Evolutionary conservation across 352 stramenopile genomes (phyloP).

Genomic region (Achlya hypogyna): DNA sequence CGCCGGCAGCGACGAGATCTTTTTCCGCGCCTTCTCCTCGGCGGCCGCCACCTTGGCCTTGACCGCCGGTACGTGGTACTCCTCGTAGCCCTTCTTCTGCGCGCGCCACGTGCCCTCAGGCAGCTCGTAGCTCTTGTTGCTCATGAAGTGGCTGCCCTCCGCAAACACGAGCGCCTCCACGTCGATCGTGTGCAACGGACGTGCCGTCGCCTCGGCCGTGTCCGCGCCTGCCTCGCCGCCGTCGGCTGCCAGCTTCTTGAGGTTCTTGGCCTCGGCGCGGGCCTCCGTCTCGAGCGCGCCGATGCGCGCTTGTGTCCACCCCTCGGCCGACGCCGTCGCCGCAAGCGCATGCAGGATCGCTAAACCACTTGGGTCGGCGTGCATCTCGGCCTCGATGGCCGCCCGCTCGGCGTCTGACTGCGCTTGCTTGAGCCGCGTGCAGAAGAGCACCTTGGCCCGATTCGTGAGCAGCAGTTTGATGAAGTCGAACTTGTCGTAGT

Average conservation of each 20-base stretch:
- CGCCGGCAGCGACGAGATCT: conserved; percentile 88
- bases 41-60: conserved; percentile 56
- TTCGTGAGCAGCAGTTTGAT: conserved; percentile 98
- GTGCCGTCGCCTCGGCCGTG: not conserved
- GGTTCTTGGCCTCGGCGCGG: conserved; percentile 66
- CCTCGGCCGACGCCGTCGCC: conserved; percentile 83
- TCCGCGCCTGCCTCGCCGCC: conserved; percentile 10
- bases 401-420: conserved; percentile 87
- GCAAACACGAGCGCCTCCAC: conserved; percentile 92
- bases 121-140: conserved; percentile 95
- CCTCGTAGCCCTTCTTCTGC: conserved; percentile 98
- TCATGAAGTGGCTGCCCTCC: conserved; percentile 96
- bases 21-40: conserved; percentile 71
- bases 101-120: conserved; percentile 95
- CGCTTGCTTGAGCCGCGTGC: conserved; percentile 94
- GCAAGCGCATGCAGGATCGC: conserved; percentile 87
- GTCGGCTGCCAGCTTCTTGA: conserved; percentile 65
- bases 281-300: conserved; percentile 78
- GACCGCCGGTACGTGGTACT: conserved; percentile 99
- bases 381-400: conserved; percentile 84
- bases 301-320: conserved; percentile 91
- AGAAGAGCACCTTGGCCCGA: conserved; percentile 93
- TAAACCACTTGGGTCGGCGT: conserved; percentile 79
- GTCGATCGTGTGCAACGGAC: conserved; percentile 64
- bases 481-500: conserved; percentile 99